Percentiles rank a stretch among this genome's conserved stretches.
phyloP scores from a whole-genome alignment of 2,329 filamentous ascomycete genomes.

The Botrytis byssoidea region DNA sequence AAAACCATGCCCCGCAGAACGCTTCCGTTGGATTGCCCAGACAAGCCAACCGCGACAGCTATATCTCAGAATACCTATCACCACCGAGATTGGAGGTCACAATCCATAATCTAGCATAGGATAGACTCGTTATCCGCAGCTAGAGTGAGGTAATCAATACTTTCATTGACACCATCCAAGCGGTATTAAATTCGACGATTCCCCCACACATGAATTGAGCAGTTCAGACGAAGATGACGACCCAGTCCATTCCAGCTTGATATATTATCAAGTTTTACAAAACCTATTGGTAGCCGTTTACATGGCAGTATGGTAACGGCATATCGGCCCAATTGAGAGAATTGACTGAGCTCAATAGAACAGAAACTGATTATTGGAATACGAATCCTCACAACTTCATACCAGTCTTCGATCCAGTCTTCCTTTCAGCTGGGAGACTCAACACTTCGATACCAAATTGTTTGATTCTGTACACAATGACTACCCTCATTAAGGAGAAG shows the following conservation, averaged over 20 bases:
- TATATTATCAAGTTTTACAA: neutral
- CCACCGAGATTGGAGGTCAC: neutral
- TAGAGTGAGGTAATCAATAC: neutral
- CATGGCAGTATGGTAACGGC: accelerated
- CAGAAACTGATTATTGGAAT: neutral
- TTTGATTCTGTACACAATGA: neutral
- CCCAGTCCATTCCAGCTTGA: neutral
- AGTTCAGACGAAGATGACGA: neutral
- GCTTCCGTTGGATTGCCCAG: neutral
- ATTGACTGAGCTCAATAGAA: neutral
- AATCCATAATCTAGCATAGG: neutral
- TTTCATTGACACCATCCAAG: neutral
- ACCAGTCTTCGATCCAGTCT: neutral
- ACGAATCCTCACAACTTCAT: neutral
- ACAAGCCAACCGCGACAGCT: neutral
- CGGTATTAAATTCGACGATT: neutral
- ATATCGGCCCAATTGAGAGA: neutral
- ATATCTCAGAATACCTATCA: neutral
- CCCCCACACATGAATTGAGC: neutral
- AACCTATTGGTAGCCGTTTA: neutral
- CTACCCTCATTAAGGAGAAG: neutral
- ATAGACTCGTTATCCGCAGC: neutral
- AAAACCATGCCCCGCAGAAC: neutral
- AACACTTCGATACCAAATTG: neutral
- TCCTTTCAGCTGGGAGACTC: neutral